Evolutionary conservation across 2,329 filamentous ascomycete genomes (phyloP).

Genomic region (Pseudogymnoascus sp.): DNA sequence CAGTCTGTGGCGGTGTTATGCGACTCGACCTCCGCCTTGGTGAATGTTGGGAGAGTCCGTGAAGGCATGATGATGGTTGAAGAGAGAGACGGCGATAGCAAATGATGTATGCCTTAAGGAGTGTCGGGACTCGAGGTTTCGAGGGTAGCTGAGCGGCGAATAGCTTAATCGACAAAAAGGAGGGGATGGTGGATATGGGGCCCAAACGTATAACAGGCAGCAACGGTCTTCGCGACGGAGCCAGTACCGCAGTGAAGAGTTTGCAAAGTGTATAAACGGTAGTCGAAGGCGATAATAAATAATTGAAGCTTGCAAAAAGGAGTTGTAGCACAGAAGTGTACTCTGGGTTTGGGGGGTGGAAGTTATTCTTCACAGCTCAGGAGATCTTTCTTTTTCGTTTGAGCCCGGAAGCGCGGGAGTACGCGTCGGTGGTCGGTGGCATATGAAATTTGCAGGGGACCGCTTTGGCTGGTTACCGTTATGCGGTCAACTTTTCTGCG

Average conservation of each 20-base stretch:
- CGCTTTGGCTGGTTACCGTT: background rate
- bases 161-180: background rate
- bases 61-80: slow-evolving; percentile 54
- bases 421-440: background rate
- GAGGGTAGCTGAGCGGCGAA: background rate
- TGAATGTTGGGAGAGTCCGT: slow-evolving; percentile 74
- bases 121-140: background rate
- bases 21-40: slow-evolving; percentile 67
- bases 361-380: background rate
- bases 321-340: background rate
- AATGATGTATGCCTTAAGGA: background rate
- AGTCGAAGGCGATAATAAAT: background rate
- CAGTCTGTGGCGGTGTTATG: slow-evolving; percentile 77
- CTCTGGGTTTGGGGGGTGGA: background rate
- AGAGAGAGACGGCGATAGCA: background rate
- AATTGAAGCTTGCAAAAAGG: background rate
- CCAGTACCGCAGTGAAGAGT: background rate
- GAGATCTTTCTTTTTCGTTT: slow-evolving; percentile 5
- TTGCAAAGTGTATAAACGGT: background rate
- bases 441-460: slow-evolving; percentile 6
- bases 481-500: background rate
- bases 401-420: background rate
- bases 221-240: background rate
- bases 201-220: background rate
- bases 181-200: background rate